Percentiles rank a stretch among this genome's conserved stretches.
These are phyloP conservation scores for Alloteropsis semialata DNA, from an alignment of 176 grass and related monocot genomes.

Conservation along the genomic window DNA sequence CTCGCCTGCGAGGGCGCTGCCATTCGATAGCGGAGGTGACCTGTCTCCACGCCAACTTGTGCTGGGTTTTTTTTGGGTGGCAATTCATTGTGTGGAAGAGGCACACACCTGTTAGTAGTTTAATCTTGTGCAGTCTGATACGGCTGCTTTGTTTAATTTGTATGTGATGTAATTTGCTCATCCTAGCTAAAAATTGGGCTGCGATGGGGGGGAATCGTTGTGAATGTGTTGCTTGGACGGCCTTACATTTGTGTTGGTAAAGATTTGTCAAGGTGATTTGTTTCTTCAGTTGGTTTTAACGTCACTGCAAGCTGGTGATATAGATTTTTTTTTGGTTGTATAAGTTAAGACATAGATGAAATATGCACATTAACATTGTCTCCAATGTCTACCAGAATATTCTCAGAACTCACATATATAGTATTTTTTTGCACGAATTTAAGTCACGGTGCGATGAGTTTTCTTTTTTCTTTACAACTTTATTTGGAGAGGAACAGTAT, in stretches of 20 bases:
- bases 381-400: not conserved
- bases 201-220: slow-evolving; percentile 16
- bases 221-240: slow-evolving; percentile 32
- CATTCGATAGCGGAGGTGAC: slow-evolving; percentile 26
- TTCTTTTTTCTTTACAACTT: too few relatives aligned
- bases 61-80: not conserved
- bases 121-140: slow-evolving; percentile 36
- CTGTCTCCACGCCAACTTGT: not conserved
- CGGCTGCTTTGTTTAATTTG: not conserved
- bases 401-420: not conserved
- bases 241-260: slow-evolving; percentile 31
- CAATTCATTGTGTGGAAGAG: not conserved
- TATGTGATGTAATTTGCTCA: slow-evolving; percentile 14
- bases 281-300: not conserved
- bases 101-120: slow-evolving; percentile 30
- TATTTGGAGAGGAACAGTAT: too few relatives aligned
- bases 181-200: slow-evolving; percentile 25
- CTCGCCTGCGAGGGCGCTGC: slow-evolving; percentile 41
- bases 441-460: not conserved
- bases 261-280: not conserved
- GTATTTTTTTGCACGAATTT: not conserved
- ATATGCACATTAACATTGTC: not conserved
- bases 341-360: not conserved
- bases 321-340: not conserved
- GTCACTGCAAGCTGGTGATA: not conserved